Percentiles rank a stretch among this genome's conserved stretches.
Conservation (phyloP, 345 rosid genomes). For the Pugionium dolabratum region DNA sequence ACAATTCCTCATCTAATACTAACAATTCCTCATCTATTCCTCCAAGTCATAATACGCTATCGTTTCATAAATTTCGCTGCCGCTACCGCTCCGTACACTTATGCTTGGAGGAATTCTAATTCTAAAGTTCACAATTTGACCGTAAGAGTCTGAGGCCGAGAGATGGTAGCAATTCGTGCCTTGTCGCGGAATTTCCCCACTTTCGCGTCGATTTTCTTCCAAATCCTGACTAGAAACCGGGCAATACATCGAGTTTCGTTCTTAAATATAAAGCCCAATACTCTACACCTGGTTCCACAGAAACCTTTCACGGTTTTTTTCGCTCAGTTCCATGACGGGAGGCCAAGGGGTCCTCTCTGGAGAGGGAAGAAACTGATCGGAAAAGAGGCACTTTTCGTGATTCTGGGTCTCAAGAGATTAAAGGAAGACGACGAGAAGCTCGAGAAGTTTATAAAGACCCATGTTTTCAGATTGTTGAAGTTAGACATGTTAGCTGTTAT, state of each 20-base stretch:
- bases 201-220: slow-evolving; percentile 44
- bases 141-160: background rate
- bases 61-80: background rate
- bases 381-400: slow-evolving; percentile 79
- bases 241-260: slow-evolving; percentile 29
- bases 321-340: slow-evolving; percentile 75
- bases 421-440: slow-evolving; percentile 76
- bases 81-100: no score
- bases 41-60: background rate
- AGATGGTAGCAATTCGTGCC: slow-evolving; percentile 48
- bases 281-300: slow-evolving; percentile 10
- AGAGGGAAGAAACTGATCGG: slow-evolving; percentile 90
- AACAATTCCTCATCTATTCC: no score
- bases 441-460: slow-evolving; percentile 60
- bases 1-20: no score
- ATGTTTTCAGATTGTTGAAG: slow-evolving; percentile 78
- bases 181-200: slow-evolving; percentile 47
- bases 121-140: background rate
- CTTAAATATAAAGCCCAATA: slow-evolving; percentile 31
- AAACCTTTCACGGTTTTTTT: slow-evolving; percentile 41
- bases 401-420: slow-evolving; percentile 74
- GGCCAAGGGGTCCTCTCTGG: slow-evolving; percentile 96
- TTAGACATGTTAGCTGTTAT: slow-evolving; percentile 80
- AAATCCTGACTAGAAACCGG: slow-evolving; percentile 30
- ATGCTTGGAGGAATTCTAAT: no score